Evolutionary conservation across 495 filamentous ascomycete species (phyloP).

Genomic region (Tetracladium marchalianum): DNA sequence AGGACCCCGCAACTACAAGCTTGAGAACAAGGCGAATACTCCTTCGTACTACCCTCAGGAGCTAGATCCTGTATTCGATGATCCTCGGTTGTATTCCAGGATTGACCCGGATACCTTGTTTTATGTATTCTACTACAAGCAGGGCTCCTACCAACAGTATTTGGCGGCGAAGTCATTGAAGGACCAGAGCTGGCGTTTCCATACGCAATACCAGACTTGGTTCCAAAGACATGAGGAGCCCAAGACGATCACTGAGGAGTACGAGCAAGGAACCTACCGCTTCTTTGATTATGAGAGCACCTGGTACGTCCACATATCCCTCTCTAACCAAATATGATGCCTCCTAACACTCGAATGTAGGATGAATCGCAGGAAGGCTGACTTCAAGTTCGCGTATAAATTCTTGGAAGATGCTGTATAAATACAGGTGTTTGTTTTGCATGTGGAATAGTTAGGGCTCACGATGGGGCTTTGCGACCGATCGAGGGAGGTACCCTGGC

Average conservation of each 20-base stretch:
- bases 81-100: constrained; percentile 73
- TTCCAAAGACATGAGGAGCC: constrained; percentile 98
- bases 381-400: constrained; percentile 98
- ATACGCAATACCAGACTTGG: constrained; percentile 99
- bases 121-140: constrained; percentile 98
- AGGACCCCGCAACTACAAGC: constrained; percentile 72
- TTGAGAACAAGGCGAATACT: constrained; percentile 68
- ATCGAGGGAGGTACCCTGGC: no score
- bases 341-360: constrained; percentile 31
- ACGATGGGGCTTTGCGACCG: no score
- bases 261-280: constrained; percentile 94
- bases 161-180: constrained; percentile 94
- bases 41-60: constrained; percentile 86
- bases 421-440: background rate
- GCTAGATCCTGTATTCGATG: constrained; percentile 79
- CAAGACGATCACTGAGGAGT: constrained; percentile 96
- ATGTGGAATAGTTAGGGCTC: no score
- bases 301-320: constrained; percentile 48
- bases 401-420: constrained; percentile 89
- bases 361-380: constrained; percentile 98
- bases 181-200: constrained; percentile 95
- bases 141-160: constrained; percentile 91
- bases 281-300: constrained; percentile 99
- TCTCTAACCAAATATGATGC: background rate
- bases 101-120: constrained; percentile 97